Percentiles rank a stretch among this genome's conserved stretches.
Evolutionary conservation across 805 yeast species (phyloP).

Genomic region (Suhomyces emberorum): DNA sequence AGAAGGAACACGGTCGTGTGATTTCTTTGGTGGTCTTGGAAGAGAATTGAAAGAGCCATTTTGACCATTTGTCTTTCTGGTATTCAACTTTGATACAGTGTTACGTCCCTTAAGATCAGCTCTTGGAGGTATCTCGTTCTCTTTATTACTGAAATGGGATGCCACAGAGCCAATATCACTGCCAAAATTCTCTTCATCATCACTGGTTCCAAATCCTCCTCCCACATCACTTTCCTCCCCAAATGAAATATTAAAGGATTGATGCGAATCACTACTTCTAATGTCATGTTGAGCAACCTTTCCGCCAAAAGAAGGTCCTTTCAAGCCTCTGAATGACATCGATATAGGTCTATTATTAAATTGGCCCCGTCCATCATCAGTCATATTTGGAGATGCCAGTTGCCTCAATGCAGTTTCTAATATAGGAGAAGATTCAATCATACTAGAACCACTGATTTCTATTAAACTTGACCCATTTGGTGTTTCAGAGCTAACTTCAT

Average conservation of each 20-base stretch:
- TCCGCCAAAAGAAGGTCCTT: slow-evolving; percentile 54
- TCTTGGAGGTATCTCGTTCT: slow-evolving; percentile 9
- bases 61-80: background rate
- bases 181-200: slow-evolving; percentile 22
- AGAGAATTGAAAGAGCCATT: slow-evolving; percentile 2
- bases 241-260: slow-evolving; percentile 38
- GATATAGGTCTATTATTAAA: slow-evolving; percentile 37
- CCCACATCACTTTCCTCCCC: slow-evolving; percentile 35
- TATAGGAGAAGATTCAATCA: slow-evolving; percentile 19
- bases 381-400: slow-evolving; percentile 1
- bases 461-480: slow-evolving; percentile 2
- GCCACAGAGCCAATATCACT: slow-evolving; percentile 20
- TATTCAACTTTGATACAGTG: no score
- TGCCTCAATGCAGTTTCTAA: slow-evolving; percentile 16
- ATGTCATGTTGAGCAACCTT: slow-evolving; percentile 24
- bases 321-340: slow-evolving; percentile 61
- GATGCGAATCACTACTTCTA: slow-evolving; percentile 38
- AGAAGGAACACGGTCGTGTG: slow-evolving; percentile 29
- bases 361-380: slow-evolving; percentile 8
- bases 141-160: slow-evolving; percentile 4
- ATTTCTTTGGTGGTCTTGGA: slow-evolving; percentile 16
- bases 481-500: background rate
- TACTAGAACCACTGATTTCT: slow-evolving; percentile 3
- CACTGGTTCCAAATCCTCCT: slow-evolving; percentile 30
- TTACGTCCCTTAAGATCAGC: no score